Evolutionary conservation across 257 asterid genomes (phyloP).

Genomic region (Plantago elongata): DNA sequence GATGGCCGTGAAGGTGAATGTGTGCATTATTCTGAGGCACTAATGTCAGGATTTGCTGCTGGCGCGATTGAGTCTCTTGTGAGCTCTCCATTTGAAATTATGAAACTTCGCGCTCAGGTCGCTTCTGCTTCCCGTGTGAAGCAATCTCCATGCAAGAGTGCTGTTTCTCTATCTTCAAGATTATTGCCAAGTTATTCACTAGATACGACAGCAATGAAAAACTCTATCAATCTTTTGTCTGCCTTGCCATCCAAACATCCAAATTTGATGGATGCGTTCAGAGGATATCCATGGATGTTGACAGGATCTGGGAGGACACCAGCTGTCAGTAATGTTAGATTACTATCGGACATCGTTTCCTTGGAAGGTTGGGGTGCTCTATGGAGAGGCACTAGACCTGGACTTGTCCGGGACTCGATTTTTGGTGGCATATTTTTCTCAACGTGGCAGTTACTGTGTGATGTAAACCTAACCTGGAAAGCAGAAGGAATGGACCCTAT

Average conservation of each 20-base stretch:
- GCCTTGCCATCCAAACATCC: conserved; percentile 54
- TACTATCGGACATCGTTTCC: conserved; percentile 46
- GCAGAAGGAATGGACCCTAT: conserved; percentile 85
- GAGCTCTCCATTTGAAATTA: conserved; percentile 68
- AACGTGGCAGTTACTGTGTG: conserved; percentile 74
- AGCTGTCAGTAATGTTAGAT: conserved; percentile 57
- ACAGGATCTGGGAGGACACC: conserved; percentile 94
- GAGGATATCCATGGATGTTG: conserved; percentile 98
- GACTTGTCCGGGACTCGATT: conserved; percentile 76
- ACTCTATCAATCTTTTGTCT: conserved; percentile 60
- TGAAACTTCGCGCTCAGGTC: conserved; percentile 88
- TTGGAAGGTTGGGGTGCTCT: conserved; percentile 85
- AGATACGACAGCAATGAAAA: conserved; percentile 50
- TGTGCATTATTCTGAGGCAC: conserved; percentile 59
- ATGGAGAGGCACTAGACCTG: conserved; percentile 90
- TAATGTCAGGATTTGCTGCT: conserved; percentile 78
- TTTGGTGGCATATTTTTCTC: conserved; percentile 86
- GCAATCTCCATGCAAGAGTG: conserved; percentile 33
- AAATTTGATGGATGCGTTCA: conserved; percentile 50
- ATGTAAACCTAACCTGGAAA: conserved; percentile 77
- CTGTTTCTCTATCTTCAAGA: conserved; percentile 47
- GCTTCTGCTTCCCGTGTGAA: conserved; percentile 65
- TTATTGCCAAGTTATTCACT: conserved; percentile 65
- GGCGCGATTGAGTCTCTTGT: conserved; percentile 63
- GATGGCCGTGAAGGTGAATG: conserved; percentile 72